Conservation (phyloP, 129 eudicot genomes). For the Artemisia annua region DNA sequence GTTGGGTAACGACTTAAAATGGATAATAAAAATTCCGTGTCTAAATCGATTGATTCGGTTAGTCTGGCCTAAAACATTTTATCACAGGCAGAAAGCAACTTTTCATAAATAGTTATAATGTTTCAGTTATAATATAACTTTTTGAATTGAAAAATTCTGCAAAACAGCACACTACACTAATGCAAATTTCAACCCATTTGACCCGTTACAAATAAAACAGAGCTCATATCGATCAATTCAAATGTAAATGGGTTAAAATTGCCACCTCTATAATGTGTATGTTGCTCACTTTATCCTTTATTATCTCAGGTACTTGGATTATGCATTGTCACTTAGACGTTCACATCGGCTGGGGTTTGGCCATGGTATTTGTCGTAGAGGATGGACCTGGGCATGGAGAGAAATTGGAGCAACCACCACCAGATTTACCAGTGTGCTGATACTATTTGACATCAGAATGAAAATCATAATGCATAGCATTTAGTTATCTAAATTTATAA, state of each 20-base stretch:
- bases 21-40: no score
- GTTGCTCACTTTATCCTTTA: no score
- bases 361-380: conserved; percentile 80
- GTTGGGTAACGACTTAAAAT: no score
- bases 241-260: no score
- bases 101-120: no score
- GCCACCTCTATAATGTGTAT: no score
- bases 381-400: conserved; percentile 65
- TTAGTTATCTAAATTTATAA: conserved; percentile 21
- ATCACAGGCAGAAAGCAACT: not conserved
- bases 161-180: not conserved
- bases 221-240: no score
- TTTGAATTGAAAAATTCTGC: not conserved
- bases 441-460: conserved; percentile 19
- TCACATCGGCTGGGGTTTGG: conserved; percentile 90
- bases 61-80: not conserved
- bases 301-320: conserved; percentile 68
- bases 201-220: no score
- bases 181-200: not conserved
- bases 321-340: conserved; percentile 96
- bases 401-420: conserved; percentile 60
- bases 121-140: not conserved
- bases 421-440: conserved; percentile 67
- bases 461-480: conserved; percentile 7
- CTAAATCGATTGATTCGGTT: not conserved